Evolutionary conservation across 768 basidiomycete genomes (phyloP).

Genomic region (Peribolospora baueri): DNA sequence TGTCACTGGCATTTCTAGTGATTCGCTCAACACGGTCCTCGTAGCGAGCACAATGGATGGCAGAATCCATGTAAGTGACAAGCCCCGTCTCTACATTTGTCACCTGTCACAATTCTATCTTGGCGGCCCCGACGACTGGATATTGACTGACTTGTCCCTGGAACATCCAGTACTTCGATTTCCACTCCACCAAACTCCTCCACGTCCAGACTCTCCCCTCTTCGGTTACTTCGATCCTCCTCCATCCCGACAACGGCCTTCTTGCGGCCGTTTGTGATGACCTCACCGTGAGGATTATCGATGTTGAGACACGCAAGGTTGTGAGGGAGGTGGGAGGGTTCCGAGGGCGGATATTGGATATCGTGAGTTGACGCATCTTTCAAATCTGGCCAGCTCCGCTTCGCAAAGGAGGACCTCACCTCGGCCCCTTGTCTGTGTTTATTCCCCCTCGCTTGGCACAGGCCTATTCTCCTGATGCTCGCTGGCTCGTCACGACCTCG

Average conservation of each 20-base stretch:
- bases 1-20: slow-evolving; percentile 62
- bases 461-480: slow-evolving; percentile 84
- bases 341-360: slow-evolving; percentile 60
- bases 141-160: not conserved
- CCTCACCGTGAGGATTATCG: slow-evolving; percentile 54
- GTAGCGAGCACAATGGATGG: slow-evolving; percentile 75
- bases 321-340: slow-evolving; percentile 78
- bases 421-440: not conserved
- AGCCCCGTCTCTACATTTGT: not conserved
- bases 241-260: slow-evolving; percentile 67
- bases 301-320: slow-evolving; percentile 65
- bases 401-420: not conserved
- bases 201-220: slow-evolving; percentile 44
- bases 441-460: slow-evolving; percentile 16
- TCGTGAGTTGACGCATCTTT: slow-evolving; percentile 29
- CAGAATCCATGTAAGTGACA: slow-evolving; percentile 46
- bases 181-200: slow-evolving; percentile 57
- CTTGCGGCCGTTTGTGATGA: slow-evolving; percentile 71
- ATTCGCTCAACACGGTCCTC: slow-evolving; percentile 55
- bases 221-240: slow-evolving; percentile 37
- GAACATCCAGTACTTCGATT: slow-evolving; percentile 69
- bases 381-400: not conserved
- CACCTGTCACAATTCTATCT: not conserved
- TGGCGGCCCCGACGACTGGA: not conserved
- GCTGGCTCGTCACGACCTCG: slow-evolving; percentile 74